These are phyloP conservation scores for Thelonectria blattea DNA, from an alignment of 2,329 filamentous ascomycete genomes.

Conservation along the genomic window DNA sequence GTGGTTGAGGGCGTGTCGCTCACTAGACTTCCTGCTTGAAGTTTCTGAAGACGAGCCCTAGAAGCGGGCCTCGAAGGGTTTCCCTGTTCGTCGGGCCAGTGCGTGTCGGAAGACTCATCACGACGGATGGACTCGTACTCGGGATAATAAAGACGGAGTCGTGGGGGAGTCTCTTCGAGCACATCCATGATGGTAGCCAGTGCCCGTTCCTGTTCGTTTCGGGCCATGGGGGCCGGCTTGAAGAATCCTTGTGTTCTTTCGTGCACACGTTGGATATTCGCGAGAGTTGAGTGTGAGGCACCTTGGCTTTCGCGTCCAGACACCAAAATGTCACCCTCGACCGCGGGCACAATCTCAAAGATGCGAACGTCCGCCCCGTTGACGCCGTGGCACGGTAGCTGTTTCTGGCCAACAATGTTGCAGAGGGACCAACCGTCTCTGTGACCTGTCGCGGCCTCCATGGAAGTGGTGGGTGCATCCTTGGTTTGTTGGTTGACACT, in stretches of 20 bases:
- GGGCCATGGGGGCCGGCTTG: background rate
- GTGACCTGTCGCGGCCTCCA: background rate
- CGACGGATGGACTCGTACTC: background rate
- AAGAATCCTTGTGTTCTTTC: background rate
- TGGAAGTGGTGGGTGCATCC: background rate
- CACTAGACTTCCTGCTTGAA: background rate
- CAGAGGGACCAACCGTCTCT: slow-evolving; percentile 15
- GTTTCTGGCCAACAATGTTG: slow-evolving; percentile 15
- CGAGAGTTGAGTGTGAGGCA: slow-evolving; percentile 8
- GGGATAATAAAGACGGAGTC: background rate
- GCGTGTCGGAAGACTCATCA: background rate
- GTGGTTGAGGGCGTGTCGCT: background rate
- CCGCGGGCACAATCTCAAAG: slow-evolving; percentile 25
- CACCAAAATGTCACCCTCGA: background rate
- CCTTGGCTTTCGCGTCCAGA: background rate
- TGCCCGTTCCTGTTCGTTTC: slow-evolving; percentile 17
- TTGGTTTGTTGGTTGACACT: slow-evolving; percentile 12
- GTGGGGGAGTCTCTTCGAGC: slow-evolving; percentile 13
- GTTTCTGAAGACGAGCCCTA: background rate
- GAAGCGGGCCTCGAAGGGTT: too few relatives aligned
- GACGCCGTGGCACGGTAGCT: slow-evolving; percentile 2
- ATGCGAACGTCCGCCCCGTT: slow-evolving; percentile 24
- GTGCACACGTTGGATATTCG: slow-evolving; percentile 22
- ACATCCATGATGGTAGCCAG: slow-evolving; percentile 17
- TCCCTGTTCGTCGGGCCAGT: background rate